Base-by-base conservation (phyloP, 495 filamentous ascomycete genomes). In the Neurospora sp. region DNA sequence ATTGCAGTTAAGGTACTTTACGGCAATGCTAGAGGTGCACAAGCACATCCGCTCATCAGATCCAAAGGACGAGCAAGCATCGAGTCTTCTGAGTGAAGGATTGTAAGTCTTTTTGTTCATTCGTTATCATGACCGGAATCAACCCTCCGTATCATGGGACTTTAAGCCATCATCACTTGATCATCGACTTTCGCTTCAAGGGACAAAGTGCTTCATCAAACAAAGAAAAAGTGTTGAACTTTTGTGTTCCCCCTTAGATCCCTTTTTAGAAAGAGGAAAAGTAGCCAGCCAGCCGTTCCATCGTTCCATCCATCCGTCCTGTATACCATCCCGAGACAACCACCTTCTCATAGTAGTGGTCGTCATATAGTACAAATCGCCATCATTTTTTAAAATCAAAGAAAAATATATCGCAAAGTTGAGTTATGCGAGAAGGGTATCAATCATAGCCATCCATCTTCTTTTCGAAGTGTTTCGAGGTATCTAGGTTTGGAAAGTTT, bases 151-250 rank as follows among this genome's bases (percentile, higher is more conserved):
- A 14, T 62, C 20, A n/a, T 46, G 8, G 20, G 46, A 11, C 9
- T 12, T 12, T 3, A 27, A 54, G 46, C 46, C 46, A 54, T 54
- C 54, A 62, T 62, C 23, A 62, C 54, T 62, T 62, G 1, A 62
- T 31, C 54, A 62, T 7, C 27, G 12, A 62, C 23, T 62, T 27
- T 62, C 4, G 54, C 54, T 62, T 62, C 54, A 35, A 46, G 54
- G 27, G 27, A 37, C 14, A 35, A 31, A 35, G 54, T 66, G 54
- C 54, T 66, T 66, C 54, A 62, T 62, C 54, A 66, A 27, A 16
- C 54, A 62, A 66, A 70, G 42, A 35, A 69, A 69, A 76, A 76
- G 75, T 76, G 75, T 76, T 76, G 75, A 76, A 76, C 75, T 76
- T 76, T 72, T 73, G 35, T 38, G 10, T 76, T 69, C 54, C 5